Percentiles rank a stretch among this genome's conserved stretches.
phyloP scores from a whole-genome alignment of 1,284 basidiomycete genomes.

The Fomitopsis pinicola region DNA sequence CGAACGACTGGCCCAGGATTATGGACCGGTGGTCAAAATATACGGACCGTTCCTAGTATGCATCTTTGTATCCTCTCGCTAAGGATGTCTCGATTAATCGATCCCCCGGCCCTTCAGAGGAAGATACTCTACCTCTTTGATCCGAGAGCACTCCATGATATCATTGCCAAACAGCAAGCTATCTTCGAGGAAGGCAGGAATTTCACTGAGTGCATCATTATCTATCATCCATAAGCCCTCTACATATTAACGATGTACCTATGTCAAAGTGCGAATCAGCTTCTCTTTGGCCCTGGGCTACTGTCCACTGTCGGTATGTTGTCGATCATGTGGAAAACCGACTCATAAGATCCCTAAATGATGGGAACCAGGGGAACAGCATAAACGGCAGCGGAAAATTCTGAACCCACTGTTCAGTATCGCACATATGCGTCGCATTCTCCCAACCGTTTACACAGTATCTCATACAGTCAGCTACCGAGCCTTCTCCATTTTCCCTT shows the following conservation, averaged over 20 bases:
- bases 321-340: neutral
- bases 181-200: slow-evolving; percentile 28
- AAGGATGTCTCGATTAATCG: neutral
- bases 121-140: slow-evolving; percentile 18
- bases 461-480: slow-evolving; percentile 4
- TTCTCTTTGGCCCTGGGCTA: slow-evolving; percentile 15
- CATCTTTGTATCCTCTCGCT: neutral
- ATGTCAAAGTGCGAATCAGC: slow-evolving; percentile 1
- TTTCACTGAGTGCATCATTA: slow-evolving; percentile 14
- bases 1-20: slow-evolving; percentile 16
- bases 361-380: slow-evolving; percentile 14
- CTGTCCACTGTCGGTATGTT: slow-evolving; percentile 11
- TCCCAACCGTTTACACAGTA: slow-evolving; percentile 18
- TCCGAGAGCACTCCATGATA: slow-evolving; percentile 34
- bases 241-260: neutral
- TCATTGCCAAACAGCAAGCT: slow-evolving; percentile 35
- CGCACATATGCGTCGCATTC: slow-evolving; percentile 17
- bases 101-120: neutral
- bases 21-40: slow-evolving; percentile 17
- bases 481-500: neutral
- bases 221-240: neutral
- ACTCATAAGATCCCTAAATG: neutral
- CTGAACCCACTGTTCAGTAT: slow-evolving; percentile 22
- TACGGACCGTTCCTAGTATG: slow-evolving; percentile 17
- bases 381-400: slow-evolving; percentile 13